Evolutionary conservation across 495 filamentous ascomycete genomes (phyloP).

Genomic region (Hypoxylon fuscum): DNA sequence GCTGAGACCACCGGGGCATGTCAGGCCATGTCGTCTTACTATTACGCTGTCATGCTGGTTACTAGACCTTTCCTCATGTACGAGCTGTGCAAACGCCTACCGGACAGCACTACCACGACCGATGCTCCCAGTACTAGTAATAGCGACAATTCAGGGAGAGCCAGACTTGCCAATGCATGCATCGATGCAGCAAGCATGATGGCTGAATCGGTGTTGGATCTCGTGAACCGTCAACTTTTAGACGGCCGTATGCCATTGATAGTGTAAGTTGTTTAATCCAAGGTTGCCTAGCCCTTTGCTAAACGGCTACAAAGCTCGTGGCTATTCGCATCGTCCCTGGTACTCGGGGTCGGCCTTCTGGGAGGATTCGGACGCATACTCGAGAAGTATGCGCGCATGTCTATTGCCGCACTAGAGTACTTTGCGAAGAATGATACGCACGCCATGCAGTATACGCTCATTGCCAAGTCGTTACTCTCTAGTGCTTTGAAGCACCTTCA

Average conservation of each 20-base stretch:
- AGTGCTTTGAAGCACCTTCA: conserved; percentile 52
- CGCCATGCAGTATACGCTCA: conserved; percentile 56
- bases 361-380: conserved; percentile 56
- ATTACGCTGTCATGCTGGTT: conserved; percentile 58
- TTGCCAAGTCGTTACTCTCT: conserved; percentile 53
- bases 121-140: background rate
- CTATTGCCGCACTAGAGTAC: conserved; percentile 53
- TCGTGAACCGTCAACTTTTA: conserved; percentile 45
- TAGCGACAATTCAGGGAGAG: conserved; percentile 40
- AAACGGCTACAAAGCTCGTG: conserved; percentile 45
- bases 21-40: conserved; percentile 54
- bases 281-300: background rate
- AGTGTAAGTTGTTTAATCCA: conserved; percentile 46
- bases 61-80: conserved; percentile 59
- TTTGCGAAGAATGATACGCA: conserved; percentile 53
- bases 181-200: conserved; percentile 59
- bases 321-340: conserved; percentile 58
- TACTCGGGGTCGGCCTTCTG: conserved; percentile 55
- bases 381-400: conserved; percentile 52
- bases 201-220: conserved; percentile 49
- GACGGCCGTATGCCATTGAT: conserved; percentile 51
- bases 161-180: conserved; percentile 56
- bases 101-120: conserved; percentile 33
- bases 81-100: conserved; percentile 52
- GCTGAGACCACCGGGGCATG: conserved; percentile 49